Conservation (phyloP, 805 yeast species). For the Brettanomyces nanus region DNA sequence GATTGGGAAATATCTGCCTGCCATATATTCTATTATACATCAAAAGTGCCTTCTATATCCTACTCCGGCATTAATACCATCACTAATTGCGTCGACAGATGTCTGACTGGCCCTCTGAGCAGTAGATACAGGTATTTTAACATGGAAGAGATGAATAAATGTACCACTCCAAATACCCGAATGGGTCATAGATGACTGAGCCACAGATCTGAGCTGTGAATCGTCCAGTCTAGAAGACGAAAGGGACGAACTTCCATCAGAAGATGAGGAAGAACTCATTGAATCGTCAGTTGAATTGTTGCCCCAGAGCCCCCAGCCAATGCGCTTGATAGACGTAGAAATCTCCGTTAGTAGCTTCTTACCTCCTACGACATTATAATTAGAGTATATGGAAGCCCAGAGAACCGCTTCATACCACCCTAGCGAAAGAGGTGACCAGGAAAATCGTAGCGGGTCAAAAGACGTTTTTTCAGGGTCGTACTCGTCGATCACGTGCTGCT, state of each 20-base stretch:
- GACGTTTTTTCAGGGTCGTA: conserved; percentile 32
- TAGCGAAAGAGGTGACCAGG: conserved; percentile 55
- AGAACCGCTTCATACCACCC: conserved; percentile 72
- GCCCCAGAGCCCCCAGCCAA: conserved; percentile 27
- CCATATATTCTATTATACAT: too few relatives aligned
- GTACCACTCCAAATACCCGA: conserved; percentile 39
- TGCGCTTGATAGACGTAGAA: conserved; percentile 25
- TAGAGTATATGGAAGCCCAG: conserved; percentile 48
- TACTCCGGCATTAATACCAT: too few relatives aligned
- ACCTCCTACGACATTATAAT: conserved; percentile 27
- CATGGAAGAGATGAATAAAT: conserved; percentile 34
- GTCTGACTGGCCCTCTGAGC: not conserved
- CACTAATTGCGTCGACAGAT: not conserved
- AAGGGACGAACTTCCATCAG: not conserved
- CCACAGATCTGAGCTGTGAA: not conserved
- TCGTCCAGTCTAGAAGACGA: not conserved
- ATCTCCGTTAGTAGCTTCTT: conserved; percentile 28
- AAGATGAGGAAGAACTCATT: not conserved
- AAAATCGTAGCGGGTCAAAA: conserved; percentile 42
- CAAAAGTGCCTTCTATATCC: too few relatives aligned
- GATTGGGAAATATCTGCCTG: too few relatives aligned
- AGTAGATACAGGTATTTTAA: conserved; percentile 14
- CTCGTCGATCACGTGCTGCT: conserved; percentile 24
- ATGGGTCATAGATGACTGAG: conserved; percentile 12
- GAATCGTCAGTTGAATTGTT: not conserved